Evolutionary conservation across 495 filamentous ascomycete genomes (phyloP).

Genomic region (Pyrenula aspistea): DNA sequence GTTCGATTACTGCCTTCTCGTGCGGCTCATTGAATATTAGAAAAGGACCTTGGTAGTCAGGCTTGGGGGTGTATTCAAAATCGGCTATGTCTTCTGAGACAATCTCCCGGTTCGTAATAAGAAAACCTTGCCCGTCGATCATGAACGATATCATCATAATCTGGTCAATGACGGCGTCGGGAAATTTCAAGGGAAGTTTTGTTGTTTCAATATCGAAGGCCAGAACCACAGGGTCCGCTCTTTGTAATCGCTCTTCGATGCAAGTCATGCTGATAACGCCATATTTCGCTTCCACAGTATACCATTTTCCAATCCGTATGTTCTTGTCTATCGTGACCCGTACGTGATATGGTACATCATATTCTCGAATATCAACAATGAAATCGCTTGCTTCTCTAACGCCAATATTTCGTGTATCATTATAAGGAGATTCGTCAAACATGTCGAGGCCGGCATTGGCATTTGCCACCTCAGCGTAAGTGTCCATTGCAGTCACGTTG

Average conservation of each 20-base stretch:
- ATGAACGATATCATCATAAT: constrained; percentile 99
- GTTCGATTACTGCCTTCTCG: constrained; percentile 74
- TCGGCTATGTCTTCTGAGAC: constrained; percentile 96
- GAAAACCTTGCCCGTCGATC: constrained; percentile 96
- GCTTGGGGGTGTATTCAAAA: constrained; percentile 96
- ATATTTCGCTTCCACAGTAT: constrained; percentile 88
- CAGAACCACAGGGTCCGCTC: constrained; percentile 90
- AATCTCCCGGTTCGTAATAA: constrained; percentile 97
- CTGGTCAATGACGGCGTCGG: constrained; percentile 89
- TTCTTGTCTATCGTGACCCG: constrained; percentile 96
- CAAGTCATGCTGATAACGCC: constrained; percentile 69
- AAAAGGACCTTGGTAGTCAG: constrained; percentile 89
- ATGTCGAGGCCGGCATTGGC: constrained; percentile 85
- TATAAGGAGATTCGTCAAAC: constrained; percentile 82
- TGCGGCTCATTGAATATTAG: constrained; percentile 97
- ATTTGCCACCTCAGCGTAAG: constrained; percentile 90
- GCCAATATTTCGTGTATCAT: constrained; percentile 73
- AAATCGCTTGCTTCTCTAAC: constrained; percentile 89
- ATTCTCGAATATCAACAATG: constrained; percentile 97
- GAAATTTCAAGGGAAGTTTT: constrained; percentile 93
- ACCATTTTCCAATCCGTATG: constrained; percentile 96
- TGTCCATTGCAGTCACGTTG: constrained; percentile 90
- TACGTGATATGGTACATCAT: constrained; percentile 98
- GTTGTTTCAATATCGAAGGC: constrained; percentile 98
- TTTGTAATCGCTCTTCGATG: constrained; percentile 76